phyloP scores from a whole-genome alignment of 2,329 filamentous ascomycete genomes.

The Diatrype stigma region DNA sequence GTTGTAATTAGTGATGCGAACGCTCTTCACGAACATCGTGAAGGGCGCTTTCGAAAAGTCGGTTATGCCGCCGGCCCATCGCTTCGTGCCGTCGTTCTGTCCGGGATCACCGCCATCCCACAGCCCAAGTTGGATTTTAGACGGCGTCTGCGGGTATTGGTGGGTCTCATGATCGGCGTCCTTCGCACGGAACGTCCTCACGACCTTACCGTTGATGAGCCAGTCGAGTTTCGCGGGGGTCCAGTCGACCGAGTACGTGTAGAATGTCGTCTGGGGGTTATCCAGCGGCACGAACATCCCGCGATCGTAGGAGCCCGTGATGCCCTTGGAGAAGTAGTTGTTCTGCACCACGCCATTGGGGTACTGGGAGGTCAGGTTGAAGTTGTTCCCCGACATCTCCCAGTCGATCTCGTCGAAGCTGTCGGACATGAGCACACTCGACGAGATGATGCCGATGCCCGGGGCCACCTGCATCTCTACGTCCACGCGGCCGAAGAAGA shows the following conservation, averaged over 20 bases:
- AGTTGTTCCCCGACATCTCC: conserved; percentile 18
- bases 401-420: conserved; percentile 18
- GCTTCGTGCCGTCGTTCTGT: conserved; percentile 8
- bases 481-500: conserved; percentile 14
- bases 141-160: conserved; percentile 14
- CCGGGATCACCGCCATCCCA: conserved; percentile 16
- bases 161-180: conserved; percentile 8
- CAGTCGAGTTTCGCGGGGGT: conserved; percentile 10
- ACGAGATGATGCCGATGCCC: conserved; percentile 14
- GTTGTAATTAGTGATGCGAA: conserved; percentile 16
- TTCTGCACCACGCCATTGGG: conserved; percentile 13
- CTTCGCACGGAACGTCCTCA: conserved; percentile 9
- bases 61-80: conserved; percentile 15
- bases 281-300: conserved; percentile 6
- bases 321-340: conserved; percentile 12
- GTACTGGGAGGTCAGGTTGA: conserved; percentile 10
- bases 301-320: conserved; percentile 10
- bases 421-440: conserved; percentile 14
- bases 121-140: conserved; percentile 15
- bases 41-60: conserved; percentile 12
- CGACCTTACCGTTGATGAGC: conserved; percentile 13
- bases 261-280: conserved; percentile 12
- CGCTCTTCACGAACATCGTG: conserved; percentile 13
- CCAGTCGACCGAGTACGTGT: conserved; percentile 20
- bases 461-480: conserved; percentile 16